phyloP scores from a whole-genome alignment of 1,284 basidiomycete genomes.

The Rugosomyces carneus region DNA sequence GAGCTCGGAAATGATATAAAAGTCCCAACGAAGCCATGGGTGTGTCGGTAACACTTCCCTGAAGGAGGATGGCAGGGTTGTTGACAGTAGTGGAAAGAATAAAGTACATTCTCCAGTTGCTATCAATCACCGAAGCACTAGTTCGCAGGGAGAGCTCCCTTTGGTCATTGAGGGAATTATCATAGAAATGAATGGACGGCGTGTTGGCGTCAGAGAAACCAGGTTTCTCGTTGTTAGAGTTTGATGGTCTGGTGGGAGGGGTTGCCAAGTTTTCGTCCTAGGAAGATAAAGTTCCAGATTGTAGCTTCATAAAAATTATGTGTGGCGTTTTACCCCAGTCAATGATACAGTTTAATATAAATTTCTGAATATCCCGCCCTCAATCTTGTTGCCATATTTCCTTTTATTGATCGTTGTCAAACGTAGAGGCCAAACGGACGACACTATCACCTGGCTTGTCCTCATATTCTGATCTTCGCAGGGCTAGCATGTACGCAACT shows the following conservation, averaged over 20 bases:
- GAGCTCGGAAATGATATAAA: background rate
- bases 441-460: slow-evolving; percentile 66
- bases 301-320: background rate
- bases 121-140: background rate
- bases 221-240: slow-evolving; percentile 17
- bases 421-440: slow-evolving; percentile 36
- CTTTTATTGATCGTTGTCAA: slow-evolving; percentile 14
- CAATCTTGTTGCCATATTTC: slow-evolving; percentile 20
- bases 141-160: background rate
- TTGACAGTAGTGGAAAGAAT: background rate
- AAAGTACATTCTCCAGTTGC: background rate
- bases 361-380: slow-evolving; percentile 1
- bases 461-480: slow-evolving; percentile 68
- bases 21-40: background rate
- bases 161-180: slow-evolving; percentile 5
- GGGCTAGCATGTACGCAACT: slow-evolving; percentile 67
- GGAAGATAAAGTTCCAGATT: background rate
- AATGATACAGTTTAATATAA: background rate
- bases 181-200: slow-evolving; percentile 19
- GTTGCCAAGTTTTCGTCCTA: slow-evolving; percentile 13
- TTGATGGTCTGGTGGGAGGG: slow-evolving; percentile 17
- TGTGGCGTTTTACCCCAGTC: background rate
- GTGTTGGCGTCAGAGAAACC: slow-evolving; percentile 11
- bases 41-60: background rate
- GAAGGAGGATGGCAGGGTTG: background rate